Base-by-base conservation (phyloP, 2,329 filamentous ascomycete species). In the Talaromyces albobiverticillius region DNA sequence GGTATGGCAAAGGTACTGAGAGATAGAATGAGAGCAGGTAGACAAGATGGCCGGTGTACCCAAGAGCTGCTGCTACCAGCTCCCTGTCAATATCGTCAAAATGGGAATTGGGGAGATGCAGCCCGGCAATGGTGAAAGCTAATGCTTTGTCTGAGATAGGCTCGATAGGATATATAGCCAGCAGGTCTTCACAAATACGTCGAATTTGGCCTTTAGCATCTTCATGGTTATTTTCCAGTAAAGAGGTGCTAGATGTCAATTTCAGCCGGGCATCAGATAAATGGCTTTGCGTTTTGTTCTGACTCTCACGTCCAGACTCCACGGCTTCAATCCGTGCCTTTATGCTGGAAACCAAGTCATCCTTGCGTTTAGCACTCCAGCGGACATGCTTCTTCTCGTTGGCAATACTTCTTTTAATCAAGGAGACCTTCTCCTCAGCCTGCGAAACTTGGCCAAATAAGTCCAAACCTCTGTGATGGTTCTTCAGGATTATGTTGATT, bases 181-280 rank as follows among this genome's bases (percentile, higher is more conserved):
- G 76, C 0, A 99, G 77, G 60, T 96, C 91, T 60, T 94, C 86
- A 68, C 90, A 92, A 53, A 97, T 89, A 32, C 94, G 87, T 13
- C 92, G 84, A 20, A 92, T 83, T 70, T 97, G 94, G n/a, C 88
- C 90, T 55, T 81, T 84, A n/a, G 90, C 87, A 18, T 85, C 82
- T 48, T 87, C 84, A 14, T 62, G 62, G 40, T 79, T 85, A 46
- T 79, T 71, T 3, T 77, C 75, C 1, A 88, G 71, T 1, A 86
- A 74, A 4, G 76, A 71, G 32, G 78, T 77, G 11, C 83, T 84
- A 1, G 81, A 73, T 0, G 74, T 67, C 29, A 93, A 75, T 60
- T 85, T 83, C 31, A 81, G 75, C 46, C 77, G 74, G 7, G 83
- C 86, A 59, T 84, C 79, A 11, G 77, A 73, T 6, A 94, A 81